A percentile compares a stretch with the other conserved stretches of the same genome.
Evolutionary conservation across 2,329 filamentous ascomycete genomes (phyloP).

Genomic region (Trichoderma cornu-damae): DNA sequence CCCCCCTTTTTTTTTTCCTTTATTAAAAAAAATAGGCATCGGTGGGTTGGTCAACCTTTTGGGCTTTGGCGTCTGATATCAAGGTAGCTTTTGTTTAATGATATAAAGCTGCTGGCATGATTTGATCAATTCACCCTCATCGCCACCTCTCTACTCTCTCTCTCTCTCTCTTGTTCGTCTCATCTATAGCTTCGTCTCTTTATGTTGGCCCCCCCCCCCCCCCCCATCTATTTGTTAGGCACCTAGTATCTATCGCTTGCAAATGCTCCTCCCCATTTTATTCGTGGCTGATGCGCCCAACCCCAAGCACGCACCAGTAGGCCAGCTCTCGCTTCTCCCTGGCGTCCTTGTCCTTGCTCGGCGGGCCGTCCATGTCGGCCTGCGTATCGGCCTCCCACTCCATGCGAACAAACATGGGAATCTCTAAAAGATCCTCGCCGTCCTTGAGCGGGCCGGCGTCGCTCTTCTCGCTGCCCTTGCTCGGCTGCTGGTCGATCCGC

Average conservation of each 20-base stretch:
- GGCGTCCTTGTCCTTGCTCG: slow-evolving; percentile 52
- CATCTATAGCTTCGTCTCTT: no score
- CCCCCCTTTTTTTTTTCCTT: no score
- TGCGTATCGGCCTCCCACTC: slow-evolving; percentile 77
- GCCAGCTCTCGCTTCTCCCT: slow-evolving; percentile 82
- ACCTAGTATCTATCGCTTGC: slow-evolving; percentile 41
- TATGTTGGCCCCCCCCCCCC: no score
- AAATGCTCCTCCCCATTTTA: slow-evolving; percentile 21
- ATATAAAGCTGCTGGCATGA: slow-evolving; percentile 40
- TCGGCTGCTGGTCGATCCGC: slow-evolving; percentile 34
- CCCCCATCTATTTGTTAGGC: slow-evolving; percentile 29
- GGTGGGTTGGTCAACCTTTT: slow-evolving; percentile 38
- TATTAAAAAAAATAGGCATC: slow-evolving; percentile 28
- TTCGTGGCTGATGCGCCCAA: slow-evolving; percentile 67
- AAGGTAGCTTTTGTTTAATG: slow-evolving; percentile 44
- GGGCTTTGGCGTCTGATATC: slow-evolving; percentile 47
- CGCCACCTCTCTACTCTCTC: slow-evolving; percentile 19
- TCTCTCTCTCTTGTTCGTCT: slow-evolving; percentile 21
- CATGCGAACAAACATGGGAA: slow-evolving; percentile 86
- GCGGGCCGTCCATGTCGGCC: slow-evolving; percentile 56
- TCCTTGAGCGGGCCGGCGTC: slow-evolving; percentile 48
- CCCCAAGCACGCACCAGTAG: slow-evolving; percentile 91
- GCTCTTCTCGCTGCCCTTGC: slow-evolving; percentile 33
- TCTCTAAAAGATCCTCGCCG: slow-evolving; percentile 69
- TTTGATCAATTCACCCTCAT: slow-evolving; percentile 30